A percentile compares a stretch with the other conserved stretches of the same genome.
These are phyloP conservation scores for Hypoxylon fragiforme DNA, from an alignment of 495 filamentous ascomycete species.

Conservation along the genomic window DNA sequence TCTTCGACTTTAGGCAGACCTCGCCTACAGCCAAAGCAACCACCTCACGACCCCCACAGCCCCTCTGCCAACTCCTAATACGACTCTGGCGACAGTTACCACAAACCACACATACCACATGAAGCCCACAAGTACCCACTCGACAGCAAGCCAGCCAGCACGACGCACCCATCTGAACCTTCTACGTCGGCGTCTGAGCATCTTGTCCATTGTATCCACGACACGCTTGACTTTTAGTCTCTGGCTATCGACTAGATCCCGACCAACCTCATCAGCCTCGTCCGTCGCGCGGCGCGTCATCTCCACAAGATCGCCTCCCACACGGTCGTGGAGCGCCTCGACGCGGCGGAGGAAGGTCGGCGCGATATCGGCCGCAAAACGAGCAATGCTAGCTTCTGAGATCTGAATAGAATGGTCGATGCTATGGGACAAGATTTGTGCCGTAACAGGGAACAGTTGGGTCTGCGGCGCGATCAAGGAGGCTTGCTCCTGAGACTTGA, in stretches of 20 bases:
- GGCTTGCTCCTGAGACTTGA: slow-evolving; percentile 38
- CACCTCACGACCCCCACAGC: slow-evolving; percentile 63
- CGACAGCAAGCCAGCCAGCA: slow-evolving; percentile 69
- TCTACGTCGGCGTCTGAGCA: slow-evolving; percentile 67
- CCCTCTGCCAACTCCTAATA: slow-evolving; percentile 62
- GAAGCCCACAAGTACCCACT: slow-evolving; percentile 77
- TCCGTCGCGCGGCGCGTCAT: slow-evolving; percentile 67
- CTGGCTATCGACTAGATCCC: slow-evolving; percentile 72
- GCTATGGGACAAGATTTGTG: slow-evolving; percentile 59
- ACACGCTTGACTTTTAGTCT: slow-evolving; percentile 76
- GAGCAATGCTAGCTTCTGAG: slow-evolving; percentile 58
- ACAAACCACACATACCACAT: slow-evolving; percentile 87
- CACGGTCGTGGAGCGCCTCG: slow-evolving; percentile 38
- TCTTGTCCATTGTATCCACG: slow-evolving; percentile 73
- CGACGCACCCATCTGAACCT: slow-evolving; percentile 72
- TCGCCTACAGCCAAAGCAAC: slow-evolving; percentile 72
- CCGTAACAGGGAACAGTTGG: slow-evolving; percentile 70
- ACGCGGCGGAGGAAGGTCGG: slow-evolving; percentile 43
- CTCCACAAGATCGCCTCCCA: slow-evolving; percentile 50
- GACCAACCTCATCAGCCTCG: slow-evolving; percentile 73
- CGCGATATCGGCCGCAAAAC: slow-evolving; percentile 38
- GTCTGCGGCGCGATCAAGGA: slow-evolving; percentile 58
- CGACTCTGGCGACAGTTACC: slow-evolving; percentile 67
- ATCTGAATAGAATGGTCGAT: slow-evolving; percentile 58
- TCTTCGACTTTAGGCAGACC: too few relatives aligned